Evolutionary conservation across 2,329 filamentous ascomycete genomes (phyloP).

Genomic region (Fusarium pilosicola): DNA sequence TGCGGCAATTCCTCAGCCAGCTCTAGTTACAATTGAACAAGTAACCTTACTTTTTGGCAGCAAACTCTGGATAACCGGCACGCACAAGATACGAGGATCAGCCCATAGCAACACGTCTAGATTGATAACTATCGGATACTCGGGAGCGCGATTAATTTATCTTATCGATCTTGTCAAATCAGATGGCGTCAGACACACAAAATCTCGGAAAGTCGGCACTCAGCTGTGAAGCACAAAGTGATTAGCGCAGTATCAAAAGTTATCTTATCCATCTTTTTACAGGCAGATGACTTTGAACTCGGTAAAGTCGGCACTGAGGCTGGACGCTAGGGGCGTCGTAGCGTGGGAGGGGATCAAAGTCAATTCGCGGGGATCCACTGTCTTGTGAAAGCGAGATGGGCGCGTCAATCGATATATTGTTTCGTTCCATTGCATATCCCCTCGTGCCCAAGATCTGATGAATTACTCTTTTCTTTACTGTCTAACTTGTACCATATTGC

Average conservation of each 20-base stretch:
- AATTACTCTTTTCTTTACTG: background rate
- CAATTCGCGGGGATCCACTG: background rate
- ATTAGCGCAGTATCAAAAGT: background rate
- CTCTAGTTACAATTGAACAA: background rate
- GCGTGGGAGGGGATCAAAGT: background rate
- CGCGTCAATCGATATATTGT: background rate
- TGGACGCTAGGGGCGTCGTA: background rate
- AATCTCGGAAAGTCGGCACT: background rate
- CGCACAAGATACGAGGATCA: background rate
- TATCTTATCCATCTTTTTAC: background rate
- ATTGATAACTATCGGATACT: background rate
- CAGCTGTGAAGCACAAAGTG: background rate
- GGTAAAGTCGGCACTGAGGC: background rate
- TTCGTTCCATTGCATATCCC: background rate
- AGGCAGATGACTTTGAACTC: background rate
- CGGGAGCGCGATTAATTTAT: background rate
- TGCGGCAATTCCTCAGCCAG: background rate
- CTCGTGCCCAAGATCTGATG: background rate
- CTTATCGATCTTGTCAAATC: slow-evolving; percentile 8
- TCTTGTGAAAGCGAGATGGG: background rate
- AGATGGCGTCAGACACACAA: background rate
- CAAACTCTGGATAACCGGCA: background rate
- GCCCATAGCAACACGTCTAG: background rate
- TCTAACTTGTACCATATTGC: background rate
- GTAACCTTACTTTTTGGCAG: background rate